Evolutionary conservation across 2,329 filamentous ascomycete species (phyloP).

Genomic region (Graphium sp.): DNA sequence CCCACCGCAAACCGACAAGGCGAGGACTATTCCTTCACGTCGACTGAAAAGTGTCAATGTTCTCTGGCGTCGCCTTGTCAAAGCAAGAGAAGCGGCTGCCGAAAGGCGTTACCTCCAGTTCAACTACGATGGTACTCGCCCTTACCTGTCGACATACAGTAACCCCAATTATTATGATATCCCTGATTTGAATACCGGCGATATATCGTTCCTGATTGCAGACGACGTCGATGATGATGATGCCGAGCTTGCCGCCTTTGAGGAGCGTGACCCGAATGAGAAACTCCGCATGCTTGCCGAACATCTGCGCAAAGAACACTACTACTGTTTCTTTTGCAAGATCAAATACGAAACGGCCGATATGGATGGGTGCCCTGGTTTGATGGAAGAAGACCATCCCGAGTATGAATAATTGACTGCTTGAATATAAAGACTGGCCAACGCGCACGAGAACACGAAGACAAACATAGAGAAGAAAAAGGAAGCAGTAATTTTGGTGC

Average conservation of each 20-base stretch:
- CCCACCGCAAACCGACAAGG: no score
- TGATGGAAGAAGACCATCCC: constrained; percentile 70
- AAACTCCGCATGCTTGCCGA: constrained; percentile 48
- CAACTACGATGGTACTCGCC: no score
- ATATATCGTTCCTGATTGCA: constrained; percentile 41
- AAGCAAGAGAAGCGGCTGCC: constrained; percentile 49
- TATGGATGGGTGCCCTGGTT: constrained; percentile 81
- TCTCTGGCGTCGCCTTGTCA: constrained; percentile 62
- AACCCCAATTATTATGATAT: no score
- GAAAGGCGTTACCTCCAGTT: no score
- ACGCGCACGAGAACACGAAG: no score
- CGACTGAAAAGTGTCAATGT: constrained; percentile 56
- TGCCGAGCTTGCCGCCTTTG: constrained; percentile 63
- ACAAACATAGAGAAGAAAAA: no score
- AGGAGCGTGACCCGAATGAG: constrained; percentile 49
- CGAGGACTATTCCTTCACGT: no score
- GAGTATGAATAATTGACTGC: no score
- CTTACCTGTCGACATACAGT: no score
- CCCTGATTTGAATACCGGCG: no score
- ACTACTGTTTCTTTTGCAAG: constrained; percentile 97
- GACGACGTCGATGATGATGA: constrained; percentile 66
- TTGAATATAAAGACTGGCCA: no score
- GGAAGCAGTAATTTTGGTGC: no score
- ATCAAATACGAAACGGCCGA: constrained; percentile 53
- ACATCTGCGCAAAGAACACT: constrained; percentile 52